These are phyloP conservation scores for Silene vulgaris DNA, from an alignment of 179 eudicot genomes.

Conservation along the genomic window DNA sequence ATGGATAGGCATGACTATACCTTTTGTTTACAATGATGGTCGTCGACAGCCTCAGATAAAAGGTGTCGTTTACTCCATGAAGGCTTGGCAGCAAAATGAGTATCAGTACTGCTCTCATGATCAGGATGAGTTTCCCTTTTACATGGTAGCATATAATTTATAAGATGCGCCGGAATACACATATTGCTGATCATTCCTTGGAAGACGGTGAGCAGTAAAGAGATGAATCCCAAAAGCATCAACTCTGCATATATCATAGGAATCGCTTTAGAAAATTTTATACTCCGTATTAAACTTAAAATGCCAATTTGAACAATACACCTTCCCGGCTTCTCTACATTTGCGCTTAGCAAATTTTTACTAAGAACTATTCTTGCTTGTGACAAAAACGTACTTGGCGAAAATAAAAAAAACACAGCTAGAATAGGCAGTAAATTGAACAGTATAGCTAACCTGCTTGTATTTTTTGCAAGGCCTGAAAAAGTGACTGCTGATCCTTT, in stretches of 20 bases:
- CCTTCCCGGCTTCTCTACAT: too few species aligned
- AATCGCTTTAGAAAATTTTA: background rate
- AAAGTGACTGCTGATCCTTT: conserved; percentile 48
- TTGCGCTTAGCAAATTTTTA: too few species aligned
- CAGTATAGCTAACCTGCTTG: conserved; percentile 50
- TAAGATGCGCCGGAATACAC: conserved; percentile 58
- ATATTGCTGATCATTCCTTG: conserved; percentile 58
- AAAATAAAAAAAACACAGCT: background rate
- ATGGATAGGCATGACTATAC: conserved; percentile 19
- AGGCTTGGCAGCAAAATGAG: conserved; percentile 22
- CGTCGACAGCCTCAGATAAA: conserved; percentile 36
- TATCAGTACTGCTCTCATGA: conserved; percentile 15
- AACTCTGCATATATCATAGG: conserved; percentile 49
- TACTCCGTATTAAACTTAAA: too few species aligned
- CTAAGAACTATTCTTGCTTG: too few species aligned
- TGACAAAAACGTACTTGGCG: background rate
- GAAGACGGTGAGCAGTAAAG: conserved; percentile 67
- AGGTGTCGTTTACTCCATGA: conserved; percentile 45
- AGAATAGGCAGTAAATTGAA: background rate
- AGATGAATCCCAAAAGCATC: conserved; percentile 94
- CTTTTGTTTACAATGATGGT: conserved; percentile 36
- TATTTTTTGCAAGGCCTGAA: conserved; percentile 67
- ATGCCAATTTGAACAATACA: too few species aligned
- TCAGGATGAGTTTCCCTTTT: conserved; percentile 22
- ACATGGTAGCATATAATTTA: conserved; percentile 73